Base-by-base conservation (phyloP, 2,329 filamentous ascomycete species). In the Ceratocystis cubensis region DNA sequence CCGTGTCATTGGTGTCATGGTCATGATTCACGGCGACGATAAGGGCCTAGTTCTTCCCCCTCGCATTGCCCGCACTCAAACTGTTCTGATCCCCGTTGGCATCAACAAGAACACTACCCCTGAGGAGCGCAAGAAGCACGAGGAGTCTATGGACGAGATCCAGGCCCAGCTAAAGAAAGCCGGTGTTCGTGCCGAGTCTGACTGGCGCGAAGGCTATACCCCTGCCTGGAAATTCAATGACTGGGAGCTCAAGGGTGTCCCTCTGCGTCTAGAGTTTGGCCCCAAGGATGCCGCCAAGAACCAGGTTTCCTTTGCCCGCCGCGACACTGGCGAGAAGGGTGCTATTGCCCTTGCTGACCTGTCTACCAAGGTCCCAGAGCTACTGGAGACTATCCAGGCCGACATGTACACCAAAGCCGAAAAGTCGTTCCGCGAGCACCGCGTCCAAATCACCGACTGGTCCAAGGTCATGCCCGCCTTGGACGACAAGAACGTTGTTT, bases 181-280 rank as follows among this genome's bases (percentile, higher is more conserved):
- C 22, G 87, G 87, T 66, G 80, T 99, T 48, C 89, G 94, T 67
- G 84, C 85, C 67, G 88, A 95, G 70, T 84, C 87, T 64, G 94
- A 99, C 74, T 83, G 85, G 74, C 87, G 95, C 68, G 93, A 97
- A 64, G 89, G 88, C 70, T 96, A 97, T 85, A 85, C 91, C 69
- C 92, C 94, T 48, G 91, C 91, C 70, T 97, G 89, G 87, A 99
- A 99, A 78, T 99, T 99, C 81, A 96, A 95, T 78, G 92, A 99
- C 78, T 96, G 91, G 91, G 95, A 99, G 76, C 82, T 97, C 72
- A 95, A 93, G 78, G 94, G 95, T 75, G 88, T 97, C 53, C 94
- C 95, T 61, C 84, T 99, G 46, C 88, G 94, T 68, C 82, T 99
- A 68, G 94, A 99, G 76, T 96, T 96, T 73, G 95, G 95, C 5